Base-by-base conservation (phyloP, 2,329 filamentous ascomycete genomes). In the Fusarium chuoi region DNA sequence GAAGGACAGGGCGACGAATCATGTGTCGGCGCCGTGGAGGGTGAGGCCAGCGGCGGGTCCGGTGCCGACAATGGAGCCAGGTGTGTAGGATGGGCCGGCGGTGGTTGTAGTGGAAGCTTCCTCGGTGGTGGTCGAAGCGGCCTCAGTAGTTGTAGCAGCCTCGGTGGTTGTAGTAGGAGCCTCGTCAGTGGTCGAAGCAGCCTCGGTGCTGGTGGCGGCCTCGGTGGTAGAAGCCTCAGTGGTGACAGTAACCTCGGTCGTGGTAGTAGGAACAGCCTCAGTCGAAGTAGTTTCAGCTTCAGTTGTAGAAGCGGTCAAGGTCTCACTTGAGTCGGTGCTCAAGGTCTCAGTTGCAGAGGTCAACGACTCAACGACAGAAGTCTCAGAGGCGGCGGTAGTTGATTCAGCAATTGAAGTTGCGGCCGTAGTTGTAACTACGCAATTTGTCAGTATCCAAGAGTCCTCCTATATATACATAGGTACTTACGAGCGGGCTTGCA, bases 401-500 rank as follows among this genome's bases (percentile, higher is more conserved):
- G 60, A 44, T 24, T 38, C 63, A 6, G 20, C 9, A 26, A 24
- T 36, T n/a, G 42, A 56, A 41, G 48, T 30, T 3, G 36, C 12
- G 5, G 20, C 8, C 2, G 60, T 20, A 10, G 61, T 58, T 3
- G 42, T 66, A 6, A n/a, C 64, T 44, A 15, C 13, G 4, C 7
- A 38, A 58, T 3, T 4, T 13, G 12, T 58, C 6, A 58, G 44
- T 12, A 11, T 28, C 7, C 7, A 8, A 3, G 12, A 24, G 1
- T 38, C 3, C 6, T 8, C 6, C 22, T 4, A 1, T 5, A 28
- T 7, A 0, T 4, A 10, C 13, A 11, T 13, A 12, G 4, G 3
- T 18, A 59, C 64, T 65, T 26, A 59, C 49, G 44, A 20, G 36
- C 42, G 1, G 61, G 64, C 5, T 66, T 66, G 38, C 64, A 66